Evolutionary conservation across 2,329 filamentous ascomycete genomes (phyloP).

Genomic region (Sporothrix brasiliensis): DNA sequence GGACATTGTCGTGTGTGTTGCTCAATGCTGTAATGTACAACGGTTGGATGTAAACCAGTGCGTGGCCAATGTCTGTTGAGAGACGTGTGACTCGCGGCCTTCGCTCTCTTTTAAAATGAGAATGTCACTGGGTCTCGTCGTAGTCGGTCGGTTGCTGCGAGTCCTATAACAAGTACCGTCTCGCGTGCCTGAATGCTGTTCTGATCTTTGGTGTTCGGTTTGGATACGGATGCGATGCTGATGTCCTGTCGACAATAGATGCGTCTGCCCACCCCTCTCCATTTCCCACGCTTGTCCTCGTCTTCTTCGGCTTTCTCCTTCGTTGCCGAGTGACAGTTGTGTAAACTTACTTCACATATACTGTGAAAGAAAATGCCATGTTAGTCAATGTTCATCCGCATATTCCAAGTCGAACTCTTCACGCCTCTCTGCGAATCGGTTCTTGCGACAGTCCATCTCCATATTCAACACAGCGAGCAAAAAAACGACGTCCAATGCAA

Average conservation of each 20-base stretch:
- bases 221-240: background rate
- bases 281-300: conserved; percentile 7
- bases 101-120: too few relatives aligned
- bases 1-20: too few relatives aligned
- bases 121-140: background rate
- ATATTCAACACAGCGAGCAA: background rate
- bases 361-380: conserved; percentile 48
- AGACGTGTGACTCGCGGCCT: too few relatives aligned
- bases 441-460: background rate
- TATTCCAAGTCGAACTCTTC: background rate
- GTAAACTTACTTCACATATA: conserved; percentile 84
- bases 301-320: background rate
- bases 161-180: conserved; percentile 14
- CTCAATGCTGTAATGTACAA: too few relatives aligned
- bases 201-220: background rate
- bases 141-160: background rate
- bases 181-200: background rate
- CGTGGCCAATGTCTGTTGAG: too few relatives aligned
- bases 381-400: conserved; percentile 25
- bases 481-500: background rate
- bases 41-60: too few relatives aligned
- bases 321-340: background rate
- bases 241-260: background rate
- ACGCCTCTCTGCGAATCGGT: background rate
- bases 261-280: conserved; percentile 5